phyloP scores from a whole-genome alignment of 75 land plant genomes.

The Pseudotsuga menziesii region DNA sequence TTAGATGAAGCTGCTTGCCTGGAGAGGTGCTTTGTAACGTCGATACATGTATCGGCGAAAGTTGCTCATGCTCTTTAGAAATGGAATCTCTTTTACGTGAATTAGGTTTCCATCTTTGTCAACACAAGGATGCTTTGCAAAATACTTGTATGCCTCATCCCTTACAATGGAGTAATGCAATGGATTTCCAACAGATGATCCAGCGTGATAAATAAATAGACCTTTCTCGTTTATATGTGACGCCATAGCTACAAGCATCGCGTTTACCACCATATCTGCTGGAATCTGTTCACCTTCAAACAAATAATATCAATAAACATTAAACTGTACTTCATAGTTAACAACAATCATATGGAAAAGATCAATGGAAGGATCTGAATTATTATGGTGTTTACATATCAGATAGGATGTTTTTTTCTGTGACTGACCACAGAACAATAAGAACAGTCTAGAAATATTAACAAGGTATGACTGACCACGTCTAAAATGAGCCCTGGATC shows the following conservation, averaged over 20 bases:
- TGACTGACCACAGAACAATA: too few species aligned
- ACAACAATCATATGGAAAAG: neutral
- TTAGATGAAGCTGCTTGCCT: constrained; percentile 6
- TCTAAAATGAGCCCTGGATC: constrained; percentile 34
- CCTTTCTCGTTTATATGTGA: constrained; percentile 20
- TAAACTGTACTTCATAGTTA: neutral
- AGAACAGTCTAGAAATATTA: too few species aligned
- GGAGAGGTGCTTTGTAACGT: constrained; percentile 17
- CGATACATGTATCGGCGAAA: constrained; percentile 18
- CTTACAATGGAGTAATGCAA: constrained; percentile 19
- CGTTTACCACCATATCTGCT: constrained; percentile 71
- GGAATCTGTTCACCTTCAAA: constrained; percentile 35
- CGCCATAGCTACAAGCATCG: constrained; percentile 49
- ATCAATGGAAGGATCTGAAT: neutral
- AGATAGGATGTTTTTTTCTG: too few species aligned
- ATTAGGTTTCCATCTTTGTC: constrained; percentile 31
- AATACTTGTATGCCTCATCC: constrained; percentile 24
- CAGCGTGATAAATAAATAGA: constrained; percentile 37
- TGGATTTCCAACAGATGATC: constrained; percentile 52
- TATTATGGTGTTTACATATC: too few species aligned
- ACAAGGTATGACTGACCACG: constrained; percentile 27
- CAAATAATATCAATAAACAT: neutral
- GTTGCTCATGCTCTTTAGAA: constrained; percentile 19
- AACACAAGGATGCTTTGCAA: constrained; percentile 34
- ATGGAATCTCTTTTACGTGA: constrained; percentile 2